Evolutionary conservation across 139 green algal genomes (phyloP), one percentile per base, ranked within the genome.

Genomic region (Chlorella sp.): DNA sequence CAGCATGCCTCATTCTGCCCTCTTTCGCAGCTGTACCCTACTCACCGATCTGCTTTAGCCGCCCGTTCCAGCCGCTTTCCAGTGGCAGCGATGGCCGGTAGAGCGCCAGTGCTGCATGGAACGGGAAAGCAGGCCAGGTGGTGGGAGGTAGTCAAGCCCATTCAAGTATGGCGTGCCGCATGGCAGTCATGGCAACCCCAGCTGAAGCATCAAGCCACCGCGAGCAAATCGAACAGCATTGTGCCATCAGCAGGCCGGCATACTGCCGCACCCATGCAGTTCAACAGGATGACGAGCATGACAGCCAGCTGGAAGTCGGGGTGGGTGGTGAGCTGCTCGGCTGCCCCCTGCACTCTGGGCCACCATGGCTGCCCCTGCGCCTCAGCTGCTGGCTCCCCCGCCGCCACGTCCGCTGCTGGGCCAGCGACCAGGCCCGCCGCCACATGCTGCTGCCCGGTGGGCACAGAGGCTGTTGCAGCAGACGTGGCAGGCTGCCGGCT

Each of bases 271-370:
- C 69, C 92, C 71, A 96, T 80, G 82, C 92, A 96, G 91, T 97
- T 97, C 18, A 62, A 12, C 64, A 83, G 91, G 65, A 94, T 92
- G 78, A 97, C 94, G 63, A 96, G 80, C 21, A 93, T 62, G 12
- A 95, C 91, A 0, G 93, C 89, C 18, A 91, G 81, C 86, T 96
- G 92, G 84, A 96, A 95, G 82, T 95, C 90, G 5, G 91, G 85
- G 69, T 95, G 83, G 23, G 83, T 78, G 30, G 63, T 91, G 26
- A 92, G 51, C 51, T 75, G 70, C 74, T 51, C 25, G 23, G 21
- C 36, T 0, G 34, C 60, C 30, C 26, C 57, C 74, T 85, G 64
- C 74, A 75, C 64, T 47, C 68, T 55, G 47, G 34, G 56, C 83
- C 84, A 70, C 44, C 47, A 67, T 26, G 18, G 39, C 25, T 34